A percentile compares a stretch with the other conserved stretches of the same genome.
Evolutionary conservation across 2,329 filamentous ascomycete genomes (phyloP).

Genomic region (Paecilomyces dactylethromorphus): DNA sequence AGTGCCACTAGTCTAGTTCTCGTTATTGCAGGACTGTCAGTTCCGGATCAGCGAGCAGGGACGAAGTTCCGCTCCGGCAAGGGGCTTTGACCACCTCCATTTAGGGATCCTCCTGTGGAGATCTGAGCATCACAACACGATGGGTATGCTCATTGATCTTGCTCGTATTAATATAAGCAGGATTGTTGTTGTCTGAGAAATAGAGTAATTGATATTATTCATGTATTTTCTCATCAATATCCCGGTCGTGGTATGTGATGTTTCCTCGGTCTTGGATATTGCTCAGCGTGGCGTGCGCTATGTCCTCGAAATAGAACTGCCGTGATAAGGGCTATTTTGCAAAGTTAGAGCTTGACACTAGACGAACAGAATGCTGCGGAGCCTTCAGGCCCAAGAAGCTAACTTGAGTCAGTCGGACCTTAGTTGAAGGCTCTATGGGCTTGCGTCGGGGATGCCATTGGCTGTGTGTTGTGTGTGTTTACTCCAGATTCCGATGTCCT

Average conservation of each 20-base stretch:
- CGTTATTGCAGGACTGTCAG: neutral
- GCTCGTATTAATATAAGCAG: neutral
- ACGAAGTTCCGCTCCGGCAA: neutral
- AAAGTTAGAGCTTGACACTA: neutral
- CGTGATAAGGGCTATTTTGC: neutral
- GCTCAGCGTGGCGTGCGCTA: neutral
- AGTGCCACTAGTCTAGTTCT: neutral
- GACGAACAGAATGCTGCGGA: neutral
- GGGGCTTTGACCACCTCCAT: neutral
- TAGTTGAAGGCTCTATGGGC: neutral
- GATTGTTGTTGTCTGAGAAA: neutral
- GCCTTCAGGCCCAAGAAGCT: neutral
- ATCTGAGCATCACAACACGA: neutral
- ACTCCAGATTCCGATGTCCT: neutral
- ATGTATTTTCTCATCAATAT: neutral
- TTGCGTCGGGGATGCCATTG: neutral
- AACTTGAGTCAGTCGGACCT: neutral
- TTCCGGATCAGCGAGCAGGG: neutral
- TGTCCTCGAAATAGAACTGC: neutral
- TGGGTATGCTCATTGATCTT: neutral
- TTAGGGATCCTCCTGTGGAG: neutral
- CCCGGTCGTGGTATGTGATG: neutral
- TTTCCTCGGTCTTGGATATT: neutral
- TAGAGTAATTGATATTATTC: neutral
- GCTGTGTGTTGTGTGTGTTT: neutral